Base-by-base conservation (phyloP, 2,329 filamentous ascomycete genomes). In the Alternaria sp. region DNA sequence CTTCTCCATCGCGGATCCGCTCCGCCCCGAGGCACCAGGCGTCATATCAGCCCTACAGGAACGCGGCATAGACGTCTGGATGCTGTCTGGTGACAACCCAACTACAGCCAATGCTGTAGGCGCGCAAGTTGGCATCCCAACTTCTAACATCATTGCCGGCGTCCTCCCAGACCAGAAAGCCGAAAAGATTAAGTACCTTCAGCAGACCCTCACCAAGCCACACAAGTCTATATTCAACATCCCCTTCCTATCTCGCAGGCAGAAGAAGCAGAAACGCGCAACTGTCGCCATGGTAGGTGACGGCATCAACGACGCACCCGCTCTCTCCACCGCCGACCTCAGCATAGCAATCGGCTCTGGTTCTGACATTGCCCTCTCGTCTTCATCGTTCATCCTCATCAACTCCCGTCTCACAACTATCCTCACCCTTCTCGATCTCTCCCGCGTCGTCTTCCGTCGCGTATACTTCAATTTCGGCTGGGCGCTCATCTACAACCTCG, bases 21-120 rank as follows among this genome's bases (percentile, higher is more conserved):
- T 97, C 66, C 90, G 94, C 3, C 86, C 88, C 0, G 92, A 96
- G 79, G 89, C 93, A 0, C 79, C 82, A 1, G 74, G 82, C 8
- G 88, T 95, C 17, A 86, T 97, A 61, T 79, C 81, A 7, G 84
- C 89, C 1, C 87, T 97, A 0, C 86, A 87, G 46, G 79, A 85
- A 5, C 86, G 87, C 15, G 89, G 90, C 19, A 89, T 91, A 50
- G 87, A 89, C 30, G 91, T 97, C 5, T 97, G 91, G 89, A 96
- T 97, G 93, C 89, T 97, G 40, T 96, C 93, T 0, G 94, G 94
- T 28, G 94, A 97, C 82, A 97, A 97, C 74, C 82, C 84, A n/a
- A 89, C 84, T n/a, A 97, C 94, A 0, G 94, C 94, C 3, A 84
- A 86, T 19, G 93, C 93, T 0, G 92, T 97, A 3, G 94, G 91